A percentile compares a stretch with the other conserved stretches of the same genome.
Evolutionary conservation across 768 basidiomycete species (phyloP).

Genomic region (Podaxis mareebaensis): DNA sequence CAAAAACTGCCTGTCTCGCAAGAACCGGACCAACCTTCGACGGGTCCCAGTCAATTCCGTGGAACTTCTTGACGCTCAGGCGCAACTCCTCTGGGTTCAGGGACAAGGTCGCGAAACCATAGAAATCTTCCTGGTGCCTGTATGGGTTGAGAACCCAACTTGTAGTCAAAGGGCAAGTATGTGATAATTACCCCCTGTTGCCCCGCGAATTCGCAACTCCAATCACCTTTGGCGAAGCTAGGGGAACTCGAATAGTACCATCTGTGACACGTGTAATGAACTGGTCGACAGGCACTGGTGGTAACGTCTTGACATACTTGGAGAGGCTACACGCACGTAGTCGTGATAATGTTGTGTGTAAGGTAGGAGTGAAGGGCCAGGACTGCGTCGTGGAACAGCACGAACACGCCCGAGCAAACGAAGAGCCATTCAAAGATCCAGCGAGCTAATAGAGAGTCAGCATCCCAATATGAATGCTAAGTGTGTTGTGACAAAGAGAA

Average conservation of each 20-base stretch:
- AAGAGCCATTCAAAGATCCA: slow-evolving; percentile 25
- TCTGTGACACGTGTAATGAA: slow-evolving; percentile 37
- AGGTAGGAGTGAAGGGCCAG: neutral
- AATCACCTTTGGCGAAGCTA: slow-evolving; percentile 76
- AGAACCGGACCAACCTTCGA: slow-evolving; percentile 50
- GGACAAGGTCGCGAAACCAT: slow-evolving; percentile 73
- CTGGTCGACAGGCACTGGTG: neutral
- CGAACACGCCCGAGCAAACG: slow-evolving; percentile 17
- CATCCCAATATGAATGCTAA: slow-evolving; percentile 8
- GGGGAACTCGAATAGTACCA: slow-evolving; percentile 66
- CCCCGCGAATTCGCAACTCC: slow-evolving; percentile 78
- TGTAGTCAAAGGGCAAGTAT: neutral
- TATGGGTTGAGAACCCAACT: slow-evolving; percentile 16
- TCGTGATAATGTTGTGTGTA: slow-evolving; percentile 55
- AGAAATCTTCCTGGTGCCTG: slow-evolving; percentile 91
- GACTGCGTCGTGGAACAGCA: slow-evolving; percentile 1
- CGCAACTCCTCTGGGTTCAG: slow-evolving; percentile 75
- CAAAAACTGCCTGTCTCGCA: slow-evolving; percentile 76
- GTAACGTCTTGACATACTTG: slow-evolving; percentile 26
- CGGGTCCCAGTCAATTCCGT: slow-evolving; percentile 76
- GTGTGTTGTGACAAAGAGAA: neutral
- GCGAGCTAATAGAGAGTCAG: slow-evolving; percentile 2
- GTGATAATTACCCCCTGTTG: slow-evolving; percentile 55
- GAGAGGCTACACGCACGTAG: slow-evolving; percentile 59
- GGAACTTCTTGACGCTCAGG: slow-evolving; percentile 58